Conservation (phyloP, 345 rosid genomes). For the Cardiospermum halicacabum region DNA sequence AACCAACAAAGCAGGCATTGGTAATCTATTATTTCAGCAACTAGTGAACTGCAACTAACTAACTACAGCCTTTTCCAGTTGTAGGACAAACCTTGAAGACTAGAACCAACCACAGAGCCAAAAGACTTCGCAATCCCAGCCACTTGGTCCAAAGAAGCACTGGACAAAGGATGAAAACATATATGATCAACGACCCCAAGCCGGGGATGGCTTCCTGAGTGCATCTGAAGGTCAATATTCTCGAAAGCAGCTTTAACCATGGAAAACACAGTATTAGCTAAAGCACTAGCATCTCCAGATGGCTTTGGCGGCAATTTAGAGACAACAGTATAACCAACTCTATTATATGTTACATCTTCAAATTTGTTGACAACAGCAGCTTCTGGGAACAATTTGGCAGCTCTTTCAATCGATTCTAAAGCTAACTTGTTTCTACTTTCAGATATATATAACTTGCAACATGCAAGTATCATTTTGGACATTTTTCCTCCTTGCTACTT, state of each 20-base stretch:
- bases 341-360: conserved; percentile 65
- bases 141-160: conserved; percentile 53
- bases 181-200: conserved; percentile 93
- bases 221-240: conserved; percentile 53
- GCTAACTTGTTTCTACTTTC: conserved; percentile 71
- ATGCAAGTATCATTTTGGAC: conserved; percentile 64
- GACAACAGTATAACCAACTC: conserved; percentile 81
- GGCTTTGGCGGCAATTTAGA: conserved; percentile 37
- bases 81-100: conserved; percentile 55
- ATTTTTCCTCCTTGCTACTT: conserved; percentile 32
- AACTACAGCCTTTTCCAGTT: conserved; percentile 5
- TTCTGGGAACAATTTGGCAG: conserved; percentile 58
- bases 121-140: conserved; percentile 60
- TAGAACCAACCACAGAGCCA: conserved; percentile 61
- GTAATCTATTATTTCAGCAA: neutral
- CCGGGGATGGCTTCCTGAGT: conserved; percentile 79
- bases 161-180: conserved; percentile 79
- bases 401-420: conserved; percentile 59
- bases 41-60: neutral
- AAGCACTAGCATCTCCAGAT: conserved; percentile 30
- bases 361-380: conserved; percentile 75
- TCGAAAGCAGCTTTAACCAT: conserved; percentile 80
- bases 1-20: neutral
- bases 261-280: conserved; percentile 53
- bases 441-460: conserved; percentile 85